A percentile compares a stretch with the other conserved stretches of the same genome.
phyloP scores from a whole-genome alignment of 257 asterid genomes.

The Mitragyna speciosa region DNA sequence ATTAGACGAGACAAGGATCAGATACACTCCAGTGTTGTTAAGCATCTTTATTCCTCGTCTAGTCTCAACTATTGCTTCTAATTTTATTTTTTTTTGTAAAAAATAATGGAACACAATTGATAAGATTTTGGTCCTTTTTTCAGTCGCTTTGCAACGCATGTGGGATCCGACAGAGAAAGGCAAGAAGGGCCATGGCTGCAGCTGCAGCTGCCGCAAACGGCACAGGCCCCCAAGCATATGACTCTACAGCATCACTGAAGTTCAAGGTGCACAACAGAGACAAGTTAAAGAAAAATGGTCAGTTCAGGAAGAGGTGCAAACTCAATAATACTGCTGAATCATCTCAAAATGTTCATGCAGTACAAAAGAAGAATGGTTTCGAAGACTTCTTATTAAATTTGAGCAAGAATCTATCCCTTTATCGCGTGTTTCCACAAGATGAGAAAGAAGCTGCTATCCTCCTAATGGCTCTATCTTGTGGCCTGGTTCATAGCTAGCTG shows the following conservation, averaged over 20 bases:
- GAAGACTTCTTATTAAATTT: constrained; percentile 78
- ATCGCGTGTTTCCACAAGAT: constrained; percentile 81
- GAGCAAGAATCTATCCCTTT: constrained; percentile 64
- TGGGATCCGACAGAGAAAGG: constrained; percentile 91
- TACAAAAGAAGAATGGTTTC: constrained; percentile 40
- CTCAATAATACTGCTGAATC: constrained; percentile 18
- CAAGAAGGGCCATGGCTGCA: constrained; percentile 83
- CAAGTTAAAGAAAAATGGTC: constrained; percentile 35
- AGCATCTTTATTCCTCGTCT: not conserved
- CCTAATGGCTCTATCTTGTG: constrained; percentile 89
- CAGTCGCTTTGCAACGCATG: constrained; percentile 97
- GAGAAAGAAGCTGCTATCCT: constrained; percentile 95
- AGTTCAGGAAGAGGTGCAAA: constrained; percentile 59
- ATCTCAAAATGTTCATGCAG: constrained; percentile 12
- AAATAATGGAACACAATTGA: not conserved
- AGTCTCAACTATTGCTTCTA: not conserved
- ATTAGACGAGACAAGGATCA: not conserved
- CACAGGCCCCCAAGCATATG: constrained; percentile 16
- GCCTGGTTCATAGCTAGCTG: constrained; percentile 66
- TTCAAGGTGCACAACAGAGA: constrained; percentile 52
- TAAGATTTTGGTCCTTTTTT: not conserved
- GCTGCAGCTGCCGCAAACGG: constrained; percentile 33
- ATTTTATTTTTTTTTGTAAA: too few species aligned
- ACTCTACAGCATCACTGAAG: constrained; percentile 38
- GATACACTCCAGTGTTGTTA: too few species aligned